A percentile compares a stretch with the other conserved stretches of the same genome.
phyloP scores from a whole-genome alignment of 805 yeast species.

The Isabelozyma pseudorhagii region DNA sequence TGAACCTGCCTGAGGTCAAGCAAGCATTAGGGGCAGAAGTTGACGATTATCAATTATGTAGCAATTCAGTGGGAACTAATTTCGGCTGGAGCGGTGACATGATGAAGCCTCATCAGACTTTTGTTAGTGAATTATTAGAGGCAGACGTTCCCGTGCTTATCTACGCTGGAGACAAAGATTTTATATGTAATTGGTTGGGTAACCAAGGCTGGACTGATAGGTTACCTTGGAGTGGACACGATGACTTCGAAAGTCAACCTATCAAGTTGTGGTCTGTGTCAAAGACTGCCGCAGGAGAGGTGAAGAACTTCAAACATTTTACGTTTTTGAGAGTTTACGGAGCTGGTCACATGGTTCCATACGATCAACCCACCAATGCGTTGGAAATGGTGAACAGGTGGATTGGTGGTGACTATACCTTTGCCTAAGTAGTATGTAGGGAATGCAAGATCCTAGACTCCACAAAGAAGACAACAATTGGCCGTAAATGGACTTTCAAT shows the following conservation, averaged over 20 bases:
- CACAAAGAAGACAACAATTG: too few relatives aligned
- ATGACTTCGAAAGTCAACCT: constrained; percentile 41
- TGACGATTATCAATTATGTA: constrained; percentile 71
- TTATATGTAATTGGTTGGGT: constrained; percentile 91
- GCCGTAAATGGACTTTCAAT: too few relatives aligned
- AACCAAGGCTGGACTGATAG: constrained; percentile 77
- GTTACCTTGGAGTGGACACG: constrained; percentile 61
- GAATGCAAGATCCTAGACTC: too few relatives aligned
- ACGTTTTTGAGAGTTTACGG: constrained; percentile 82
- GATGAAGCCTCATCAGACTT: constrained; percentile 71
- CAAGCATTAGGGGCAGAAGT: constrained; percentile 90
- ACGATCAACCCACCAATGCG: constrained; percentile 76
- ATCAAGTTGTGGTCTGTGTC: constrained; percentile 42
- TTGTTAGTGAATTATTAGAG: constrained; percentile 64
- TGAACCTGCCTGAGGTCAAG: constrained; percentile 75
- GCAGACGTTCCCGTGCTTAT: constrained; percentile 73
- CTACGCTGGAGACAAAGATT: constrained; percentile 93
- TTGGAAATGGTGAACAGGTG: constrained; percentile 83
- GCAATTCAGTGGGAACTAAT: constrained; percentile 72
- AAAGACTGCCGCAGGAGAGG: constrained; percentile 57
- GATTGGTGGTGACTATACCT: constrained; percentile 58
- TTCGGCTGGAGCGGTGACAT: constrained; percentile 87
- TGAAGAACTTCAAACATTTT: constrained; percentile 67
- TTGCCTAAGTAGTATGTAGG: neutral
- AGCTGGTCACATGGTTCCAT: constrained; percentile 97